Evolutionary conservation across 1,139 yeast species (phyloP).

Genomic region (Pichia terricola): DNA sequence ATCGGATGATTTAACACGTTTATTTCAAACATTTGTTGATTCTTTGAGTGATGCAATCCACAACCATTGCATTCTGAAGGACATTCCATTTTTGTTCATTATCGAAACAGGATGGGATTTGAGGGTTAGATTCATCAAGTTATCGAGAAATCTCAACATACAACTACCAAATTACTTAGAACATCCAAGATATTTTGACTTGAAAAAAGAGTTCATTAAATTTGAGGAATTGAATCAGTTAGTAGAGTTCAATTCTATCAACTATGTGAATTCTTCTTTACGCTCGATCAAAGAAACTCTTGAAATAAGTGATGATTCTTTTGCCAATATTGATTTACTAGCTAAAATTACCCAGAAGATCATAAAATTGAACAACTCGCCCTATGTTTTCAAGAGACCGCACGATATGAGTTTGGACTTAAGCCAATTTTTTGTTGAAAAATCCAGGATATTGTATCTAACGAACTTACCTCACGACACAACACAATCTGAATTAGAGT

Average conservation of each 20-base stretch:
- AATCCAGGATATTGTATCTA: slow-evolving; percentile 70
- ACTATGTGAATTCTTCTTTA: slow-evolving; percentile 24
- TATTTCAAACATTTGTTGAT: slow-evolving; percentile 4
- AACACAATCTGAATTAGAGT: slow-evolving; percentile 82
- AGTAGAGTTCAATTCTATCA: slow-evolving; percentile 6
- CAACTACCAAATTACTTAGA: slow-evolving; percentile 67
- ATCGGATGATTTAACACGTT: background rate
- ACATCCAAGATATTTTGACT: slow-evolving; percentile 69
- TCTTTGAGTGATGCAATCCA: slow-evolving; percentile 6
- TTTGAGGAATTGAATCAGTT: slow-evolving; percentile 42
- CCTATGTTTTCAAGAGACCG: slow-evolving; percentile 48
- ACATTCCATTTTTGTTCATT: slow-evolving; percentile 53
- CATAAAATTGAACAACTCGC: slow-evolving; percentile 8
- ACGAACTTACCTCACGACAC: slow-evolving; percentile 76
- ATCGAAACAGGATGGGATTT: slow-evolving; percentile 58
- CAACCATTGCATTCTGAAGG: slow-evolving; percentile 3
- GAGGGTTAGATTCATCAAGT: slow-evolving; percentile 69
- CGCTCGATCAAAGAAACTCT: slow-evolving; percentile 2
- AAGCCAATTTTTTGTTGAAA: slow-evolving; percentile 56
- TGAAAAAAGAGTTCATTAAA: slow-evolving; percentile 60
- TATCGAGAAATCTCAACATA: slow-evolving; percentile 69
- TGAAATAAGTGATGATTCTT: slow-evolving; percentile 19
- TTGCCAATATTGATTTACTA: slow-evolving; percentile 19
- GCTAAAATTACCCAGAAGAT: slow-evolving; percentile 41
- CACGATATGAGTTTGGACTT: slow-evolving; percentile 68